Evolutionary conservation across 192 early-diverging fungal genomes (phyloP), one percentile per base, ranked within the genome.

Genomic region (Coemansia sp.): DNA sequence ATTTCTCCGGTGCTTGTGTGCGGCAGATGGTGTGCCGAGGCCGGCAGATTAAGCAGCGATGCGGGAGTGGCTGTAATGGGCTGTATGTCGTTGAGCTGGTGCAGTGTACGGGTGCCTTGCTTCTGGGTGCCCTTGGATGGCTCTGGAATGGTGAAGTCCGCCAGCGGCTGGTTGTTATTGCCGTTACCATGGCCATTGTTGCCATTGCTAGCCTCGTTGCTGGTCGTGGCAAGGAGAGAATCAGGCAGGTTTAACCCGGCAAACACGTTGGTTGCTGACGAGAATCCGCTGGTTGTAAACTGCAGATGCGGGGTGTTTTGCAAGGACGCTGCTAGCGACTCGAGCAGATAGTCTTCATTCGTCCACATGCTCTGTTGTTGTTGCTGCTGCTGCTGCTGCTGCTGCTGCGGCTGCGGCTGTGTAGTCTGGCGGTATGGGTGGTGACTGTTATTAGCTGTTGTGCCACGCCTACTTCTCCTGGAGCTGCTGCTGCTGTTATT

Each of bases 1-100:
- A 76, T 70, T 10, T 72, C 74, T 59, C 74, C 79, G 12, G 59
- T 59, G 59, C 45, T 69, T 67, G 62, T 67, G 63, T 75, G 70
- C 39, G 80, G 75, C 61, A 83, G 52, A 53, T 83, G 75, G 52
- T 83, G 80, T 0, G 80, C 80, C 2, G 80, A 83, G n/a, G 65
- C 44, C 15, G 80, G 75, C 65, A 83, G 62, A 59, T 83, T 83
- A 65, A 83, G 66, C 49, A 83, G 68, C 56, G 75, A 74, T 6
- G 80, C 80, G 7, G 80, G 80, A 13, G 80, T 83, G 21, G 69
- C 61, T 37, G 69, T 32, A 3, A 19, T 16, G 5, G 50, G 54
- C 19, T 43, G 65, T 37, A 64, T 56, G 18, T 60, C 60, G 56
- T 59, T 70, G 62, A 70, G 69, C 69, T 70, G 69, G 61, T 70